Percentiles rank a stretch among this genome's conserved stretches.
These are phyloP conservation scores for Aspergillus alliaceus DNA, from an alignment of 2,329 filamentous ascomycete genomes.

Conservation along the genomic window DNA sequence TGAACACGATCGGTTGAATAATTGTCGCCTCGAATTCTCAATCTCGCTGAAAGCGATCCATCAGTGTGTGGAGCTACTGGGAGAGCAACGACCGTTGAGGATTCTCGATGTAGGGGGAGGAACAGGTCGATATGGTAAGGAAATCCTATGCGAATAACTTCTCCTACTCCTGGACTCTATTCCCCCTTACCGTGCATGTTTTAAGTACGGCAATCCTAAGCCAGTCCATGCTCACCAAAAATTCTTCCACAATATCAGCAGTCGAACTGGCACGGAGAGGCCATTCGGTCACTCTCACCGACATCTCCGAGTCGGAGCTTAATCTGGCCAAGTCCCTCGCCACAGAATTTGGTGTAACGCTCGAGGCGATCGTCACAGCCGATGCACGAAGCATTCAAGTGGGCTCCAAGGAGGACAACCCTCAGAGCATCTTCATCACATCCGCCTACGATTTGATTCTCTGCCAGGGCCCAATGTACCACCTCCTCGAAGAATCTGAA, in stretches of 20 bases:
- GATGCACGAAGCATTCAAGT: conserved; percentile 1
- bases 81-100: background rate
- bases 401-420: background rate
- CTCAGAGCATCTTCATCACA: background rate
- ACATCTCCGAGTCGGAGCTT: background rate
- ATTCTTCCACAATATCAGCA: background rate
- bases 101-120: background rate
- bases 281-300: background rate
- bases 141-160: no score
- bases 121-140: background rate
- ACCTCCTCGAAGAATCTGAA: background rate
- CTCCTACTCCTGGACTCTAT: no score
- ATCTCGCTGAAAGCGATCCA: background rate
- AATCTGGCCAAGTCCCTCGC: background rate
- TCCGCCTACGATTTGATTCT: background rate
- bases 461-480: conserved; percentile 1
- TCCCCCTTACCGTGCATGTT: no score
- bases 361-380: background rate
- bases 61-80: background rate
- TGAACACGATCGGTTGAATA: background rate
- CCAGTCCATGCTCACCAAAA: background rate
- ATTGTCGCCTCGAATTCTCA: background rate
- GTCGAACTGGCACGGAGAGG: background rate
- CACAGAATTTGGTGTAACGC: background rate
- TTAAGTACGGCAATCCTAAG: no score